Evolutionary conservation across 306 rosid species (phyloP).

Genomic region (Prunus davidiana): DNA sequence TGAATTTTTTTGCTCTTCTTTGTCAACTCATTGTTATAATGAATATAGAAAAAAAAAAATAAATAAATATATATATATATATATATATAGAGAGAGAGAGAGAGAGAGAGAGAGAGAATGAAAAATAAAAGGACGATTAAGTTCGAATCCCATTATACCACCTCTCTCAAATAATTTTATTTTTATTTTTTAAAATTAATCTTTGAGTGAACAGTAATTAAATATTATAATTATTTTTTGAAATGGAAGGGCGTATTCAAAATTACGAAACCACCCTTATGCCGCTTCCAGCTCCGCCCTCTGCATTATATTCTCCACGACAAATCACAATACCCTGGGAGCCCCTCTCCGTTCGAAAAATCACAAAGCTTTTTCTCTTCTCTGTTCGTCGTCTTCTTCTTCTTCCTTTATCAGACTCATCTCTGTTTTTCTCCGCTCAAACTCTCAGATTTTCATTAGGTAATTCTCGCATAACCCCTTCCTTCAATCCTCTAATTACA

Average conservation of each 20-base stretch:
- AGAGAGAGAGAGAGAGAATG: not conserved
- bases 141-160: not conserved
- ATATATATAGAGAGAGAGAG: too few relatives aligned
- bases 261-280: slow-evolving; percentile 37
- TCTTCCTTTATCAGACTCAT: slow-evolving; percentile 12
- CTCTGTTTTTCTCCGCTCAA: not conserved
- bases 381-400: slow-evolving; percentile 11
- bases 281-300: slow-evolving; percentile 1
- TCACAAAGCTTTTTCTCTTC: not conserved
- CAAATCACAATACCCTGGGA: not conserved
- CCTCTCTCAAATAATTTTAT: not conserved
- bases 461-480: not conserved
- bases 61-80: too few relatives aligned
- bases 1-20: not conserved
- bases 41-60: not conserved
- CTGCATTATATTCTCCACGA: slow-evolving; percentile 8
- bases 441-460: slow-evolving; percentile 19
- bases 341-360: not conserved
- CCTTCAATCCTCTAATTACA: slow-evolving; percentile 2
- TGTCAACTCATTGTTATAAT: not conserved
- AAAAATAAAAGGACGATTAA: not conserved
- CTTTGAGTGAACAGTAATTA: too few relatives aligned
- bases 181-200: not conserved
- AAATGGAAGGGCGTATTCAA: not conserved
- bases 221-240: not conserved